Evolutionary conservation across 148 eudicot species (phyloP), one percentile per base, ranked within the genome.

Genomic region (Limonium bicolor): DNA sequence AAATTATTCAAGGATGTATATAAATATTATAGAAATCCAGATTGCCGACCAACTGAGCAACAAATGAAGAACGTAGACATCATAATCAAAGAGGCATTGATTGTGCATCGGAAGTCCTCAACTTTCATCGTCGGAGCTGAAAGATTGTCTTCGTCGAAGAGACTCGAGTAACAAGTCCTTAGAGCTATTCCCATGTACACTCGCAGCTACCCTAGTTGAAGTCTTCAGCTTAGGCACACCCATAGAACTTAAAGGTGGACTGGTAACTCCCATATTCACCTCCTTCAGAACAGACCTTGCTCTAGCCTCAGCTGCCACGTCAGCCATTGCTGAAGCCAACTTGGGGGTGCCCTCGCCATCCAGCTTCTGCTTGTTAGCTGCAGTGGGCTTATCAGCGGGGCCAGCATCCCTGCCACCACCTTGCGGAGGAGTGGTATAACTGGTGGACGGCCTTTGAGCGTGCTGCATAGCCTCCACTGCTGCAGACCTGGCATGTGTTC

Each of bases 101-200:
- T 36, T 18, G 7, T 36, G n/a, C n/a, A n/a, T n/a, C n/a, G n/a
- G n/a, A n/a, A n/a, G 17, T 7, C 48, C 38, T 63, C 61, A 78
- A 53, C 59, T 76, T 23, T 88, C 97, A 10, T 90, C 94, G 61
- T 84, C 88, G 36, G 82, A 90, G 23, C 75, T 81, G 59, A 85
- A 90, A 24, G 60, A 62, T 17, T 90, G 92, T 34, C 80, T 63
- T 53, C 73, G 80, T 63, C 80, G 75, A 43, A 90, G 31, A 40
- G 95, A 81, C 52, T 80, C 85, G 2, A 90, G 54, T 0, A 85
- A 72, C 46, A 64, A 54, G 1, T 72, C 48, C 30, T 82, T 43
- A 53, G 52, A 50, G 11, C 62, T 74, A 26, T 62, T 73, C 54
- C 32, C 25, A 3, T 42, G 27, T 23, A 5, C 51, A 47, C 49